phyloP scores from a whole-genome alignment of 2,329 filamentous ascomycete species.

The Aschersonia sp. region DNA sequence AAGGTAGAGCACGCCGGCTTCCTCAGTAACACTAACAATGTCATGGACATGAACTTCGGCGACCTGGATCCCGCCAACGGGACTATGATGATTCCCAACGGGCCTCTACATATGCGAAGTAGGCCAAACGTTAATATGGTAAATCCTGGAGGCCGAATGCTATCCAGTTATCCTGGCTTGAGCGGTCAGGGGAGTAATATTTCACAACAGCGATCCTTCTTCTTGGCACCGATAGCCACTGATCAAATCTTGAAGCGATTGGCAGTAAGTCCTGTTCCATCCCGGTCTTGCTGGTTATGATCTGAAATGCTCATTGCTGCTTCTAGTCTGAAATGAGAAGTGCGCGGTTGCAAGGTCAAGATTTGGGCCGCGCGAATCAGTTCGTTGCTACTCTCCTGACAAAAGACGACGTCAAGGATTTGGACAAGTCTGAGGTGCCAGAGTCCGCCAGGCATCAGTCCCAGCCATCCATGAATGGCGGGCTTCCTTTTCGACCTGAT shows the following conservation, averaged over 20 bases:
- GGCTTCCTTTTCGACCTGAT: conserved; percentile 49
- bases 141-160: conserved; percentile 47
- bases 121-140: conserved; percentile 50
- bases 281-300: neutral
- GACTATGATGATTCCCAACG: conserved; percentile 54
- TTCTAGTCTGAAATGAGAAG: conserved; percentile 68
- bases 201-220: conserved; percentile 66
- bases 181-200: conserved; percentile 41
- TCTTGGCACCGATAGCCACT: conserved; percentile 78
- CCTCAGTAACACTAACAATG: conserved; percentile 57
- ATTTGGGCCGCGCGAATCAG: conserved; percentile 67
- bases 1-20: conserved; percentile 93
- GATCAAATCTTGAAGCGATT: conserved; percentile 75
- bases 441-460: conserved; percentile 33
- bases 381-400: conserved; percentile 67
- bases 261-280: conserved; percentile 13
- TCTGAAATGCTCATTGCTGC: neutral
- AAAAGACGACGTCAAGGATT: conserved; percentile 50
- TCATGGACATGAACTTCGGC: conserved; percentile 80
- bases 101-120: conserved; percentile 55
- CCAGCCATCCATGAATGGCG: conserved; percentile 33
- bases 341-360: conserved; percentile 75
- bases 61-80: conserved; percentile 74
- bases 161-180: conserved; percentile 28
- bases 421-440: conserved; percentile 32